Evolutionary conservation across 148 eudicot genomes (phyloP), one percentile per base, ranked within the genome.

Genomic region (Mesembryanthemum crystallinum): DNA sequence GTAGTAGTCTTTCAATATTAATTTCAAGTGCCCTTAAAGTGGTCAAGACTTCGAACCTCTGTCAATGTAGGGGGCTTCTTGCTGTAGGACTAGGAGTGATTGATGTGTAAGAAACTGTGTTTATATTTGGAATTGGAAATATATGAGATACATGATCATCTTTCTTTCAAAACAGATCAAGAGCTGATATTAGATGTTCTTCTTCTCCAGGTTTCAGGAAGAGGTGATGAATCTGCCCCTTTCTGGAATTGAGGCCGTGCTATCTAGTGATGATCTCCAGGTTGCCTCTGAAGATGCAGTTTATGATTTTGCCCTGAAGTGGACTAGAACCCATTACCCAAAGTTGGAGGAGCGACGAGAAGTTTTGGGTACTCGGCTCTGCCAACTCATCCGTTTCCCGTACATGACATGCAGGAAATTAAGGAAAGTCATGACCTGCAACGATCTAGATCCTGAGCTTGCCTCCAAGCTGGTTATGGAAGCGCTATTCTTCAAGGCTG

Each of bases 271-370:
- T 77, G 90, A 86, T 73, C 91, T 92, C 35, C 88, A 86, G 80
- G 84, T 92, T 49, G 93, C 89, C 51, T 87, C 93, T 57, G 97
- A 92, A 77, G 97, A 92, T 63, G 85, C 80, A 9, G 90, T 89
- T 7, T 92, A 89, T 24, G 96, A 92, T 79, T 84, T 90, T 24
- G 79, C 80, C 0, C 72, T 90, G 72, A 90, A 86, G 78, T 92
- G 96, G 97, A 78, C 90, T 24, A 73, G 89, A 61, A 32, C 70
- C 54, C 97, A 88, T 39, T 92, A 88, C 81, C 82, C 87, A 11
- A 77, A 82, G 24, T 35, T 81, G 42, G 93, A 90, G 73, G 88
- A 85, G 43, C 79, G 91, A 11, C 84, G 88, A n/a, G 78, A 84
- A 72, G 30, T 89, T 29, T 77, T 90, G 1, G 79, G 82, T 25